Conservation (phyloP, 2,329 filamentous ascomycete genomes). For the Colletotrichum simmondsii region DNA sequence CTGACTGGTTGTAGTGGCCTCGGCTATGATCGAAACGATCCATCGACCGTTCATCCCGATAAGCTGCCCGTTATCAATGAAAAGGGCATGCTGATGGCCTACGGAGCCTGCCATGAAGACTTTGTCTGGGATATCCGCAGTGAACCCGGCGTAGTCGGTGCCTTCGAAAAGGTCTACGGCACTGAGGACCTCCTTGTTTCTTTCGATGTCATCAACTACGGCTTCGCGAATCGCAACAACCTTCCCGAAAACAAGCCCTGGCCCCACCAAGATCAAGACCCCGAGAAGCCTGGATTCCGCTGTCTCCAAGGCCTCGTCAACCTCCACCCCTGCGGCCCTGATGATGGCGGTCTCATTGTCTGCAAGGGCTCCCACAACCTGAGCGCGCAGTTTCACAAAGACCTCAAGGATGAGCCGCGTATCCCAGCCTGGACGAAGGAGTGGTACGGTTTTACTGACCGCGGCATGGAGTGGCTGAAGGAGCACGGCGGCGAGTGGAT, state of each 20-base stretch:
- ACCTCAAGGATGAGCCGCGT: constrained; percentile 45
- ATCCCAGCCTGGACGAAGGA: constrained; percentile 48
- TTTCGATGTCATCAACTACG: constrained; percentile 59
- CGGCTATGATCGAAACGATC: constrained; percentile 41
- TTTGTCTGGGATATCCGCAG: constrained; percentile 60
- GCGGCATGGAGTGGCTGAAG: constrained; percentile 49
- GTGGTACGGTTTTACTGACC: constrained; percentile 48
- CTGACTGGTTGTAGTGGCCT: constrained; percentile 6
- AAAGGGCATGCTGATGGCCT: constrained; percentile 59
- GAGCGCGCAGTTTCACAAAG: constrained; percentile 48
- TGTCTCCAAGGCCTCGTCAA: constrained; percentile 64
- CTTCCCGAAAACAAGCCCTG: constrained; percentile 52
- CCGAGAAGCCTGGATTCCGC: constrained; percentile 55
- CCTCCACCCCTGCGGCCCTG: constrained; percentile 46
- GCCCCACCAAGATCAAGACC: constrained; percentile 57
- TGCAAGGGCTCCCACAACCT: constrained; percentile 42
- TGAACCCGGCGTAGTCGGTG: constrained; percentile 56
- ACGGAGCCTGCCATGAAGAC: constrained; percentile 58
- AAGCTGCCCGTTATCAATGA: constrained; percentile 56
- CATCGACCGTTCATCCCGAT: constrained; percentile 47
- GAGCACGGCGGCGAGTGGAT: constrained; percentile 44
- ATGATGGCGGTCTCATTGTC: constrained; percentile 48
- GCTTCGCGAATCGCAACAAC: constrained; percentile 52
- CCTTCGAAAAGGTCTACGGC: constrained; percentile 58
- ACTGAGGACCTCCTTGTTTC: constrained; percentile 59